Evolutionary conservation across 208 protist genomes (phyloP).

Genomic region (Porcisia hertigi): DNA sequence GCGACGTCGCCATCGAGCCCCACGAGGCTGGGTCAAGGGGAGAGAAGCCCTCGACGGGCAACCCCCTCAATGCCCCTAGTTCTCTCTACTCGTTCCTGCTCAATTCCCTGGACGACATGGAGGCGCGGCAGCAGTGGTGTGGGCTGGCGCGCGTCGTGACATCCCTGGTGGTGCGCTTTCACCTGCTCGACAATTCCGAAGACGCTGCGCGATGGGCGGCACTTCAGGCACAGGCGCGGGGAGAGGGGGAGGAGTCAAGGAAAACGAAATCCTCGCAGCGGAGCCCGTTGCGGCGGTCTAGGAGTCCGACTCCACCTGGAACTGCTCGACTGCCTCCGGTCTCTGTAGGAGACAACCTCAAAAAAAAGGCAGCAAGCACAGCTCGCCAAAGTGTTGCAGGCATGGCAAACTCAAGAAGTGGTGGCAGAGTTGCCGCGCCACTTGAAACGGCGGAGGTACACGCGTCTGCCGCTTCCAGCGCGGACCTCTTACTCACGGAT

Average conservation of each 20-base stretch:
- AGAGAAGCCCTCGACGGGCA: neutral
- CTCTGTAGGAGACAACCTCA: neutral
- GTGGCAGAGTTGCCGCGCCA: neutral
- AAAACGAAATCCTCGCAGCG: neutral
- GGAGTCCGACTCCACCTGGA: neutral
- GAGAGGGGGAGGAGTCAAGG: neutral
- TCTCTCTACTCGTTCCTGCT: slow-evolving; percentile 41
- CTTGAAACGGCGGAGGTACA: neutral
- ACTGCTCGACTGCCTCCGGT: slow-evolving; percentile 3
- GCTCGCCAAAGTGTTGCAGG: neutral
- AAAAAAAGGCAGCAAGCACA: neutral
- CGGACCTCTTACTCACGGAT: neutral
- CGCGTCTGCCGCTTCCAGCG: neutral
- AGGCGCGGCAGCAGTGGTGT: slow-evolving; percentile 55
- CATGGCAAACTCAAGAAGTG: neutral
- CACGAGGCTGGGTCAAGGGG: neutral
- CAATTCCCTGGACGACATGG: slow-evolving; percentile 38
- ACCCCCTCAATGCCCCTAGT: neutral
- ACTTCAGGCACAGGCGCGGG: neutral
- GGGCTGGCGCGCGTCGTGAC: slow-evolving; percentile 66
- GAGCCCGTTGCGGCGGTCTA: neutral
- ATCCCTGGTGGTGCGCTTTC: slow-evolving; percentile 67
- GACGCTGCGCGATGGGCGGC: slow-evolving; percentile 12
- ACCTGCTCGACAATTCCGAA: slow-evolving; percentile 53
- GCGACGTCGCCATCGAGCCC: neutral